Conservation (phyloP, 2,329 filamentous ascomycete genomes). For the Fusarium multiceps region DNA sequence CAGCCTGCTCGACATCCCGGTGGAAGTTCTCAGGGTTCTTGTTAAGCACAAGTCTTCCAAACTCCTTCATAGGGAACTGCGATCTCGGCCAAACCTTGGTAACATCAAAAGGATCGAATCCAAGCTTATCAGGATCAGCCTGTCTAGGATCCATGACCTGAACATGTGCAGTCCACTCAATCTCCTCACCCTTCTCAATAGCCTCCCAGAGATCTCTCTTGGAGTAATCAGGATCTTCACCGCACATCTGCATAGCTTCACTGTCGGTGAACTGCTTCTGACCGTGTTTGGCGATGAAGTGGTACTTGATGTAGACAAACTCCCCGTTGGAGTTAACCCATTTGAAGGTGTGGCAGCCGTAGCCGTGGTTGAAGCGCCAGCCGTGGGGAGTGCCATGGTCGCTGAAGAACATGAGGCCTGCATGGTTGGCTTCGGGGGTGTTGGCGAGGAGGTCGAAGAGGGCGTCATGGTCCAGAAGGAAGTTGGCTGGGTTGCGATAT, state of each 20-base stretch:
- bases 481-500: constrained; percentile 6
- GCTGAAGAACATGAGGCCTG: constrained; percentile 11
- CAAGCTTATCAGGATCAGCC: constrained; percentile 2
- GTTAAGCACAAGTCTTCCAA: constrained; percentile 10
- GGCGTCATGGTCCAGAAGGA: constrained; percentile 9
- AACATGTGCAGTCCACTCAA: constrained; percentile 12
- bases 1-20: constrained; percentile 7
- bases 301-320: constrained; percentile 14
- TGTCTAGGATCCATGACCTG: constrained; percentile 14
- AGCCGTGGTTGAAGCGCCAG: constrained; percentile 19
- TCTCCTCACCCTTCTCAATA: constrained; percentile 14
- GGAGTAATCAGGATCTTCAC: constrained; percentile 8
- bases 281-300: constrained; percentile 14
- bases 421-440: background rate
- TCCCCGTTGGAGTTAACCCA: constrained; percentile 10
- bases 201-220: constrained; percentile 15
- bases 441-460: constrained; percentile 11
- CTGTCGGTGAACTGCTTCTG: constrained; percentile 15
- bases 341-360: constrained; percentile 15
- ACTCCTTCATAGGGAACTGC: constrained; percentile 8
- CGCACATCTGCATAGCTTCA: constrained; percentile 13
- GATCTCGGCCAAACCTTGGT: constrained; percentile 7
- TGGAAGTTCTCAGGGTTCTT: constrained; percentile 21
- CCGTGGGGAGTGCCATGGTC: constrained; percentile 7
- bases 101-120: constrained; percentile 12